Evolutionary conservation across 345 rosid genomes (phyloP).

Genomic region (Raphanus raphanistrum): DNA sequence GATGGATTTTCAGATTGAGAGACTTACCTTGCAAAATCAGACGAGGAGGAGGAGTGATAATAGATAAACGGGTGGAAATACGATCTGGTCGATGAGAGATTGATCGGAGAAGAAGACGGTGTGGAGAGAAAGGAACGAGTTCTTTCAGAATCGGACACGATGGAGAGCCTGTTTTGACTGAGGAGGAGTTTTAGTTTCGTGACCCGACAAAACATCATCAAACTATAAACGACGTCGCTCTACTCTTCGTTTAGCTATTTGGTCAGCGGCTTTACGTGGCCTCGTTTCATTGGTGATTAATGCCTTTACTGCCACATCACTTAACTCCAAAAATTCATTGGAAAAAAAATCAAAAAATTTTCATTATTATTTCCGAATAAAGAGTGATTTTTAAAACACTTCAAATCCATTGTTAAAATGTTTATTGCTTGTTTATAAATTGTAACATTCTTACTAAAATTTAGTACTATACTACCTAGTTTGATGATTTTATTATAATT

Average conservation of each 20-base stretch:
- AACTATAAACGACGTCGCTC: constrained; percentile 40
- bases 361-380: too few relatives aligned
- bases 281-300: not conserved
- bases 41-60: not conserved
- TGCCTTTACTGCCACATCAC: constrained; percentile 22
- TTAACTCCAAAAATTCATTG: not conserved
- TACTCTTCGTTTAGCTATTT: not conserved
- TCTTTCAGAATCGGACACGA: constrained; percentile 31
- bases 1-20: not conserved
- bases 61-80: not conserved
- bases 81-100: not conserved
- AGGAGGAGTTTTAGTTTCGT: not conserved
- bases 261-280: constrained; percentile 37
- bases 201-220: constrained; percentile 23
- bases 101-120: constrained; percentile 34
- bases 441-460: too few relatives aligned
- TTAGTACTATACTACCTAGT: too few relatives aligned
- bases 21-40: constrained; percentile 26
- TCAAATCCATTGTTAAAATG: too few relatives aligned
- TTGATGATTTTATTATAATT: too few relatives aligned
- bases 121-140: constrained; percentile 17
- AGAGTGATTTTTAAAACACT: too few relatives aligned
- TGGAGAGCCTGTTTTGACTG: constrained; percentile 15
- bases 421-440: too few relatives aligned
- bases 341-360: too few relatives aligned